A percentile compares a stretch with the other conserved stretches of the same genome.
Conservation (phyloP, 169 alveolate species). For the Plasmodium sp. region DNA sequence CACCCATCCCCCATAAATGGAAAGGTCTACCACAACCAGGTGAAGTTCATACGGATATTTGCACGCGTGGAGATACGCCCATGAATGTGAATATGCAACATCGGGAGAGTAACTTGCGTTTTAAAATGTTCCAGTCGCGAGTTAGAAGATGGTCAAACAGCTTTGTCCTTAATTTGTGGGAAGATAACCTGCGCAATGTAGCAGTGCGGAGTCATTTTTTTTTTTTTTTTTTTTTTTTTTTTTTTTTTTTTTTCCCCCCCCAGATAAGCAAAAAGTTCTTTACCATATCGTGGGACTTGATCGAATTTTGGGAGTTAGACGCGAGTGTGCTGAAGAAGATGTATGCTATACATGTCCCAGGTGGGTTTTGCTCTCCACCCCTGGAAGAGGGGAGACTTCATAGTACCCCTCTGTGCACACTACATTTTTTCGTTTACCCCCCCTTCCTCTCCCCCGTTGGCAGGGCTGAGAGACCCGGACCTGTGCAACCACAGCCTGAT, state of each 20-base stretch:
- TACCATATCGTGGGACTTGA: conserved; percentile 79
- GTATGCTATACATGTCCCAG: conserved; percentile 71
- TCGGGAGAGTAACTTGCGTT: background rate
- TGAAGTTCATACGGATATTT: background rate
- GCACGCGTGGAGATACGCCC: background rate
- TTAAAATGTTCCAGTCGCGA: background rate
- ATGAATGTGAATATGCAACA: background rate
- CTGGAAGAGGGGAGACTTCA: background rate
- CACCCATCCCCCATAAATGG: conserved; percentile 74
- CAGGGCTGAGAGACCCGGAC: conserved; percentile 57
- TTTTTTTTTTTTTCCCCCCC: background rate
- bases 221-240: conserved; percentile 8
- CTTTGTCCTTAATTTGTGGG: background rate
- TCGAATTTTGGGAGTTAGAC: conserved; percentile 85
- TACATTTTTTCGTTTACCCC: background rate
- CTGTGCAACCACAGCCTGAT: conserved; percentile 57
- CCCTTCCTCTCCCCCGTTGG: background rate
- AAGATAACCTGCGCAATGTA: background rate
- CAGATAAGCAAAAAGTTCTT: conserved; percentile 81
- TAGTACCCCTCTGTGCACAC: background rate
- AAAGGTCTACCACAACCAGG: conserved; percentile 67
- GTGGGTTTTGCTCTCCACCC: background rate
- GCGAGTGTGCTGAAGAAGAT: conserved; percentile 59
- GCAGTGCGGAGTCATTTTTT: background rate
- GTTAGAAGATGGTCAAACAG: background rate